Conservation (phyloP, 2,329 filamentous ascomycete genomes). For the Furcasterigmium furcatum region DNA sequence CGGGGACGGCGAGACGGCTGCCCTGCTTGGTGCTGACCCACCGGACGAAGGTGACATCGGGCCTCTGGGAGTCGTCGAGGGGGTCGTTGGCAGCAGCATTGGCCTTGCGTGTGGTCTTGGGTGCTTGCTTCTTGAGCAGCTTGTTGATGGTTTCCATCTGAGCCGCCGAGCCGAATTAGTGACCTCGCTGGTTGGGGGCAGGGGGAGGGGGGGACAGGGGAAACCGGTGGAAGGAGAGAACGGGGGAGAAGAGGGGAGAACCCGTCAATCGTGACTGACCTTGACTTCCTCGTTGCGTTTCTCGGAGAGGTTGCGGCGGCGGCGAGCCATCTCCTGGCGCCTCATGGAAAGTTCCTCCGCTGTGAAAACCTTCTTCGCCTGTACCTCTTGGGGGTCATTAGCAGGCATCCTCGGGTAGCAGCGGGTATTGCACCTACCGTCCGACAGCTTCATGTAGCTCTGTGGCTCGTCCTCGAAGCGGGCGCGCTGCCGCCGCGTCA, state of each 20-base stretch:
- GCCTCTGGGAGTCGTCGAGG: slow-evolving; percentile 42
- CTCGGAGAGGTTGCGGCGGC: slow-evolving; percentile 59
- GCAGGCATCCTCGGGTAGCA: not conserved
- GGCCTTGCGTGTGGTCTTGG: slow-evolving; percentile 62
- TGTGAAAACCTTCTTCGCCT: slow-evolving; percentile 60
- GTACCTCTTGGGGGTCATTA: slow-evolving; percentile 45
- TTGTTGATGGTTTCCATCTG: slow-evolving; percentile 92
- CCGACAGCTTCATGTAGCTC: slow-evolving; percentile 58
- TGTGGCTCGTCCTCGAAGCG: slow-evolving; percentile 53
- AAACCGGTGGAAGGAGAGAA: not conserved
- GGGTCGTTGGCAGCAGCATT: slow-evolving; percentile 43
- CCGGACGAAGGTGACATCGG: slow-evolving; percentile 62
- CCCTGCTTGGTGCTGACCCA: slow-evolving; percentile 69
- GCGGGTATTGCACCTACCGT: slow-evolving; percentile 41
- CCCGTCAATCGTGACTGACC: slow-evolving; percentile 34
- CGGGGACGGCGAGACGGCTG: slow-evolving; percentile 60
- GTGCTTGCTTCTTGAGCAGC: slow-evolving; percentile 79
- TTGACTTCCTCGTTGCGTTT: slow-evolving; percentile 64
- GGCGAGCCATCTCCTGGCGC: slow-evolving; percentile 58
- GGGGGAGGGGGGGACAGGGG: not conserved
- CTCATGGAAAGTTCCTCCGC: slow-evolving; percentile 61
- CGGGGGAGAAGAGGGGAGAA: not conserved
- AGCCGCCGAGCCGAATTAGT: too few relatives aligned
- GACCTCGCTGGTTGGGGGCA: too few relatives aligned
- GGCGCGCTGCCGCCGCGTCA: slow-evolving; percentile 59